Evolutionary conservation across 352 stramenopile genomes (phyloP).

Genomic region (Globisporangium alternatum): DNA sequence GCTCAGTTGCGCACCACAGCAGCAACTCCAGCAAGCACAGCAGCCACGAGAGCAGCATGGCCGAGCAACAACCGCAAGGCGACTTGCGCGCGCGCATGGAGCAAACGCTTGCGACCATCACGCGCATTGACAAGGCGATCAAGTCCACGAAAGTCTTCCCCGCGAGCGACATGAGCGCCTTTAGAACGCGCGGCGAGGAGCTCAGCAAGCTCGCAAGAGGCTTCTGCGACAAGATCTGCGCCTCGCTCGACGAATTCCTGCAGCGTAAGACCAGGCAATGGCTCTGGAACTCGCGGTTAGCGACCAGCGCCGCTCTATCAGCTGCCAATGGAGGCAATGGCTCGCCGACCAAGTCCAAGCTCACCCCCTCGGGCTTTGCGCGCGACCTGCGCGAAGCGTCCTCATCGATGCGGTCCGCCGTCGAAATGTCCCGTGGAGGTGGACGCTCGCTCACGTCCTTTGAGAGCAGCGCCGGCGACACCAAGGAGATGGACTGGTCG

Average conservation of each 20-base stretch:
- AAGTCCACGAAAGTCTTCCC: conserved; percentile 55
- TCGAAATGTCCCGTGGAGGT: conserved; percentile 24
- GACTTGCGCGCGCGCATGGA: conserved; percentile 33
- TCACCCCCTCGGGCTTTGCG: conserved; percentile 1
- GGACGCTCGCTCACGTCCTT: conserved; percentile 39
- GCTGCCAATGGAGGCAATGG: neutral
- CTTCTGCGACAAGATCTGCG: conserved; percentile 57
- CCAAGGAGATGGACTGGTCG: conserved; percentile 58
- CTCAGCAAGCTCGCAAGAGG: conserved; percentile 35
- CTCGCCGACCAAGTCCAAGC: conserved; percentile 13
- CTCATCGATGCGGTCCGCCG: conserved; percentile 20
- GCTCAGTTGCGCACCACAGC: conserved; percentile 4
- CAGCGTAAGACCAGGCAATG: conserved; percentile 46
- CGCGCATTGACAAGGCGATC: conserved; percentile 47
- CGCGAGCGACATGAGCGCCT: conserved; percentile 62
- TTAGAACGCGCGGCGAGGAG: conserved; percentile 54
- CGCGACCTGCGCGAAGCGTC: conserved; percentile 32
- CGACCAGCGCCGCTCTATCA: conserved; percentile 1
- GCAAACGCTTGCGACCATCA: conserved; percentile 39
- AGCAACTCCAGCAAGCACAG: conserved; percentile 6
- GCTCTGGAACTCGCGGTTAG: conserved; percentile 20
- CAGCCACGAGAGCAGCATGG: neutral
- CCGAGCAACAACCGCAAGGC: neutral
- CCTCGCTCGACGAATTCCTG: conserved; percentile 54
- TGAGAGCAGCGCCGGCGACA: conserved; percentile 22